Conservation (phyloP, 768 basidiomycete species). For the Calocera viscosa region DNA sequence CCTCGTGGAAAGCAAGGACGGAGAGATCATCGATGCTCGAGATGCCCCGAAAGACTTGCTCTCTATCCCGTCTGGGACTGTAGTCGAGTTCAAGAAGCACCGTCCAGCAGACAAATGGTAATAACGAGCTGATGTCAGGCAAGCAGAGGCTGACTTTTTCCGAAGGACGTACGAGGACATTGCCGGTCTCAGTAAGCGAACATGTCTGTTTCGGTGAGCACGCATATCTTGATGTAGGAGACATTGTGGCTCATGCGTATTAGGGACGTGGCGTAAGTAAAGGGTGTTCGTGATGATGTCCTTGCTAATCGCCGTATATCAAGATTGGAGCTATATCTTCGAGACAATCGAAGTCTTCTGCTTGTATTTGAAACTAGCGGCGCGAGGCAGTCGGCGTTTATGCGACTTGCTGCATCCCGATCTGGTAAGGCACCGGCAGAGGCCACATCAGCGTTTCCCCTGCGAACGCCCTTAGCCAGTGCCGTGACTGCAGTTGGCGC, state of each 20-base stretch:
- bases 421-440: slow-evolving; percentile 27
- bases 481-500: slow-evolving; percentile 33
- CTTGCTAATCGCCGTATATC: background rate
- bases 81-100: slow-evolving; percentile 64
- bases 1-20: slow-evolving; percentile 70
- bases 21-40: slow-evolving; percentile 76
- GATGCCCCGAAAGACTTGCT: slow-evolving; percentile 74
- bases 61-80: slow-evolving; percentile 65
- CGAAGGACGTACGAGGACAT: slow-evolving; percentile 68
- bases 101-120: slow-evolving; percentile 77
- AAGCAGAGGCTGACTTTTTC: slow-evolving; percentile 7
- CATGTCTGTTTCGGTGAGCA: slow-evolving; percentile 59
- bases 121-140: slow-evolving; percentile 16
- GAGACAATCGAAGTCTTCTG: slow-evolving; percentile 76
- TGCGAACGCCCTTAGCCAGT: slow-evolving; percentile 44
- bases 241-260: background rate
- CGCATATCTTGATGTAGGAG: no score
- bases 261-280: slow-evolving; percentile 64
- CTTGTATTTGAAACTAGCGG: slow-evolving; percentile 65
- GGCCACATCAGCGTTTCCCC: slow-evolving; percentile 27
- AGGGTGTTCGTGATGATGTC: background rate
- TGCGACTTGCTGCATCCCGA: slow-evolving; percentile 12
- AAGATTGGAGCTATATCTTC: slow-evolving; percentile 86
- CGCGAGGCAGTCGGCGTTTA: slow-evolving; percentile 37
- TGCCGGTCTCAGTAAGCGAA: slow-evolving; percentile 62